Conservation (phyloP, 2,329 filamentous ascomycete genomes). For the Ceratocystis destructans region DNA sequence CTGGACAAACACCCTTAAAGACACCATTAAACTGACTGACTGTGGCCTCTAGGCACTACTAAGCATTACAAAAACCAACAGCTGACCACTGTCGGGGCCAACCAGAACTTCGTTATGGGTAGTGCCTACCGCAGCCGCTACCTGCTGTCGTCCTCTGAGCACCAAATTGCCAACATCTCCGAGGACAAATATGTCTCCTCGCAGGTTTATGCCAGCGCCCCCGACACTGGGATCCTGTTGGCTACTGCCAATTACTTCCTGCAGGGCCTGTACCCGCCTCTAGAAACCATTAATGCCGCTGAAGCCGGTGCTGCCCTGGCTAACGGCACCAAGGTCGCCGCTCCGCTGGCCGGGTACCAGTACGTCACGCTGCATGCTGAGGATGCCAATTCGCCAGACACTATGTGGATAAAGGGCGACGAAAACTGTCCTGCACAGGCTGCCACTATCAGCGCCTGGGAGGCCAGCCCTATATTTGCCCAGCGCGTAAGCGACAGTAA, state of each 20-base stretch:
- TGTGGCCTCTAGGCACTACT: conserved; percentile 23
- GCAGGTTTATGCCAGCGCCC: conserved; percentile 27
- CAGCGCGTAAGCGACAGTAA: conserved; percentile 23
- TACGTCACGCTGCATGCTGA: conserved; percentile 26
- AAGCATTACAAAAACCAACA: conserved; percentile 27
- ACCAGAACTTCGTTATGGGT: conserved; percentile 26
- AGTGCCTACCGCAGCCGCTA: conserved; percentile 21
- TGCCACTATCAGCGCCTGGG: conserved; percentile 23
- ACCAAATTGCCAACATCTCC: conserved; percentile 26
- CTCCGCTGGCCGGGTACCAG: conserved; percentile 27
- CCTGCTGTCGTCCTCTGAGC: conserved; percentile 21
- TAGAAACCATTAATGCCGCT: conserved; percentile 23
- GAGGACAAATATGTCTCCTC: conserved; percentile 25
- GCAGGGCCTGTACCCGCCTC: conserved; percentile 27
- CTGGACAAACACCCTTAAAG: background rate
- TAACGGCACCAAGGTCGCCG: conserved; percentile 24
- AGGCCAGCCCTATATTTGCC: conserved; percentile 23
- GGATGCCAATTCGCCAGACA: conserved; percentile 26
- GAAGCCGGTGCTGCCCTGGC: conserved; percentile 25
- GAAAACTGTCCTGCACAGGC: conserved; percentile 26
- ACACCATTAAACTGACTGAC: background rate
- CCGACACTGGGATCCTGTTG: conserved; percentile 26
- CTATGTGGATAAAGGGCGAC: conserved; percentile 29
- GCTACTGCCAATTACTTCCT: conserved; percentile 28
- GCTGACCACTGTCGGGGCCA: conserved; percentile 27